phyloP scores from a whole-genome alignment of 176 grass and related monocot species.

The Juncus effusus region DNA sequence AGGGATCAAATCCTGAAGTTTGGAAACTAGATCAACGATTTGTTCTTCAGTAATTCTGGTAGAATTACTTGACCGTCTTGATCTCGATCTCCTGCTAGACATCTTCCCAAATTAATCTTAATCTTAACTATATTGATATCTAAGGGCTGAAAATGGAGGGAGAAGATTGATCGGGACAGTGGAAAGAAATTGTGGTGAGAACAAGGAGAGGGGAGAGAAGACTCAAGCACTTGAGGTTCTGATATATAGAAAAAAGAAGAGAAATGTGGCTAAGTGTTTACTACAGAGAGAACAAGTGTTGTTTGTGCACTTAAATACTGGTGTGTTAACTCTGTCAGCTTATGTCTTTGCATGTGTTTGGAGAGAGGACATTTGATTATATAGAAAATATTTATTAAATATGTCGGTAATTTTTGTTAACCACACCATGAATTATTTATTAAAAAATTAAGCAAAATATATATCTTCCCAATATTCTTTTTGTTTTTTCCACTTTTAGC shows the following conservation, averaged over 20 bases:
- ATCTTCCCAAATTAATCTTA: conserved; percentile 18
- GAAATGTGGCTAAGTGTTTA: background rate
- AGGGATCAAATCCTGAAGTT: conserved; percentile 63
- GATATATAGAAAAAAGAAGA: background rate
- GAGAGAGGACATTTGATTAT: background rate
- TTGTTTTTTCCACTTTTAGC: no score
- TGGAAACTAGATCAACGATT: conserved; percentile 69
- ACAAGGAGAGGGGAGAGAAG: background rate
- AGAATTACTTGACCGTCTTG: conserved; percentile 42
- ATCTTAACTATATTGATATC: background rate
- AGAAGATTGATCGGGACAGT: background rate
- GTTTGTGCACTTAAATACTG: conserved; percentile 23
- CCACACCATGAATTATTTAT: no score
- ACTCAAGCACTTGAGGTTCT: background rate
- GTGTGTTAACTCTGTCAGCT: conserved; percentile 2
- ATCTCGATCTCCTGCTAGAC: conserved; percentile 64
- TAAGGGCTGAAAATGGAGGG: background rate
- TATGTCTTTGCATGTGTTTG: conserved; percentile 20
- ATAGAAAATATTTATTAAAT: conserved; percentile 10
- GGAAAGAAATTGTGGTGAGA: background rate
- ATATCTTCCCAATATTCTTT: no score
- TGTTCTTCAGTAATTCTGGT: conserved; percentile 56
- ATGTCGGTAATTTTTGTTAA: conserved; percentile 16
- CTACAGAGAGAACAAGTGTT: conserved; percentile 7
- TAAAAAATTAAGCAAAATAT: no score